Conservation (phyloP, 176 grass and related monocot species). For the Urochloa ruziziensis region DNA sequence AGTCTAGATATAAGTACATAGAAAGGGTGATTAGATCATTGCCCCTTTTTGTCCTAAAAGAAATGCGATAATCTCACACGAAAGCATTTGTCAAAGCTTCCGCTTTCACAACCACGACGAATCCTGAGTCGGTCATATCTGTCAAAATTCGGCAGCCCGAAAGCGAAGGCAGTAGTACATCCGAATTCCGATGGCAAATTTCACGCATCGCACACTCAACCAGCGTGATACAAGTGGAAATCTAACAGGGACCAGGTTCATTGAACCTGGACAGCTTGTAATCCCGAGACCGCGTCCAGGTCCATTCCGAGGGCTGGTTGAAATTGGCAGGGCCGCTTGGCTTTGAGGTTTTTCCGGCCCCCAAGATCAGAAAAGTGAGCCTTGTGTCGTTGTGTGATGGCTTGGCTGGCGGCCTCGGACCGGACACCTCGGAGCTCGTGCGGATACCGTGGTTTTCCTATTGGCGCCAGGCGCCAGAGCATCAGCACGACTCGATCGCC, state of each 20-base stretch:
- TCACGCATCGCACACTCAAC: neutral
- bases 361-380: neutral
- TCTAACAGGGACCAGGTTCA: neutral
- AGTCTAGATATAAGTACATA: fast-evolving
- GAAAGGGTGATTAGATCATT: neutral
- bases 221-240: neutral
- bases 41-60: neutral
- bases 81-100: neutral
- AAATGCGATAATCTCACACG: neutral
- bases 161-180: neutral
- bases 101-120: neutral
- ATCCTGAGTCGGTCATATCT: neutral
- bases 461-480: neutral
- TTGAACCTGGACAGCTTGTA: neutral
- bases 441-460: neutral
- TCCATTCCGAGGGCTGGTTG: neutral
- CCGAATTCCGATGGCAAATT: neutral
- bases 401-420: neutral
- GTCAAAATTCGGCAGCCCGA: neutral
- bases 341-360: neutral
- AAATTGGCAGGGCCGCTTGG: no score
- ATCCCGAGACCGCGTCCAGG: constrained; percentile 1
- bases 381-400: neutral
- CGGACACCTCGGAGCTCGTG: neutral
- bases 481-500: no score